Evolutionary conservation across 495 filamentous ascomycete genomes (phyloP), one percentile per base, ranked within the genome.

Genomic region (Penicillium dipodomyicola): DNA sequence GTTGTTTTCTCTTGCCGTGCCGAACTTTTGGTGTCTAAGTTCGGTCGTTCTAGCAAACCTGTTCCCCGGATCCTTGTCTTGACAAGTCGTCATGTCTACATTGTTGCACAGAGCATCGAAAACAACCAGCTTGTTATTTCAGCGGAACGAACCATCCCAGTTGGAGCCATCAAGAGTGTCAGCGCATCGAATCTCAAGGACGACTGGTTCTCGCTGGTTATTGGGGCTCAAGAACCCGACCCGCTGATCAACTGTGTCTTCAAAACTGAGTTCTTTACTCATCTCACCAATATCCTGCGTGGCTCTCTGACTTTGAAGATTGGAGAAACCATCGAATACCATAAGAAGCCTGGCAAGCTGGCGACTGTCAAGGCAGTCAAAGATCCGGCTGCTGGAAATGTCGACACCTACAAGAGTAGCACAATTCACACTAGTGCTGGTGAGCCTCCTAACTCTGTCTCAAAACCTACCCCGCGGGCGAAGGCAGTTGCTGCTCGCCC

Each of bases 251-350:
- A 84, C 71, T 99, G 95, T 67, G 75, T 96, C 29, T 86, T 99
- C 70, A 99, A 99, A 77, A 97, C 93, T 0, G 95, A 99, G 65
- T 87, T 99, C 63, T 94, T 97, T 67, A 96, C 92, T 8, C 92
- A 96, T 47, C 83, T 98, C 63, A 82, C 83, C 67, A 81, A 78
- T 41, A 83, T 79, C 37, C 85, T 91, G 69, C 89, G 87, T 0
- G 92, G 88, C 11, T 83, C 87, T 9, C 78, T 94, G 65, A 89
- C 88, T 66, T 69, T 98, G 54, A 90, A 88, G 77, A 89, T 98
- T 56, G 83, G 76, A 15, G 85, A 92, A 15, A 63, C 78, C 2
- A 92, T 99, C 67, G 91, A 97, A 67, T 99, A 94, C 71, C 91
- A 92, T 65, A 99, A 97, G 82, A 99, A 99, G 76, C 95, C 95